Evolutionary conservation across 73 alveolate species (phyloP), one percentile per base, ranked within the genome.

Genomic region (Uronychia binucleata): DNA sequence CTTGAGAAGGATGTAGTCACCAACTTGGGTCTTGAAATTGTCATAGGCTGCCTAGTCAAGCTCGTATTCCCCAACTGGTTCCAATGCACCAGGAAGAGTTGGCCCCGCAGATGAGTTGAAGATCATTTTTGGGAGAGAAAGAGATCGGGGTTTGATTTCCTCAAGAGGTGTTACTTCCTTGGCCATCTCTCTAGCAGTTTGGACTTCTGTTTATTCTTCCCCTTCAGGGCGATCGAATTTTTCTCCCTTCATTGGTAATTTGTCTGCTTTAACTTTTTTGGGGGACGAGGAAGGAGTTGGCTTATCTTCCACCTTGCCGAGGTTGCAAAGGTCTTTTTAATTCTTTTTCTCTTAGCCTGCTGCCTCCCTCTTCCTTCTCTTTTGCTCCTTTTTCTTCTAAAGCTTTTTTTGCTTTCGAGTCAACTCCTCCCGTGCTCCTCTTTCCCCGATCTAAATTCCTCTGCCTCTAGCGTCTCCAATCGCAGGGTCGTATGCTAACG

Each of bases 391-490:
- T 82, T 1, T 57, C 89, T 57, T 77, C 83, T 27, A 14, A 59
- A 28, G 35, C 90, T 14, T 67, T 77, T 32, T 74, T 77, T 60
- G 83, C 76, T 28, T 77, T n/a, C 83, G 33, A 28, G 59, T 81
- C 59, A n/a, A 84, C 32, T 0, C 86, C 31, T 34, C 57, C 76
- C 32, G 26, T 82, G 59, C 30, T 77, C 14, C 46, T 75, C 60
- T 85, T 59, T 85, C 86, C 30, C 78, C 75, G 27, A 57, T 13
- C 79, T 83, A 34, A 84, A 78, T 84, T 87, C 34, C 85, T 80
- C 75, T 81, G 79, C 33, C 88, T 86, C 84, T 58, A 79, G 77
- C 29, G 67, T 60, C 32, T 59, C 46, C 46, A 33, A 79, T 58
- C 59, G 83, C 81, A 79, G 67, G 30, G 30, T 90, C 58, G 74